A percentile compares a stretch with the other conserved stretches of the same genome.
phyloP scores from a whole-genome alignment of 2,329 filamentous ascomycete genomes.

The Fusarium sp. region DNA sequence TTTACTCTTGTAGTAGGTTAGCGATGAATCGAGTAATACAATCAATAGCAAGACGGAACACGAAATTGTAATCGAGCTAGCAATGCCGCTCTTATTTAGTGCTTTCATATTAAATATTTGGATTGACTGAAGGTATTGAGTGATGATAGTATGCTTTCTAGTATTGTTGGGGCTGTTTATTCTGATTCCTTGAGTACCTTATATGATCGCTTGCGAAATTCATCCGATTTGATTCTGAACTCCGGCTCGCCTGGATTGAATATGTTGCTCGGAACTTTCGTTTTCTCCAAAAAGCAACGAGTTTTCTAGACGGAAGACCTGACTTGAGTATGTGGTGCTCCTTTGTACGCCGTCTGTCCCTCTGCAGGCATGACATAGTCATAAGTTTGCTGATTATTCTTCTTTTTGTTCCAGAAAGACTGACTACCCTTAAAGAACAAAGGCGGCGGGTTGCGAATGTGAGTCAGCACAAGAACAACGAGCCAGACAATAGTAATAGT shows the following conservation, averaged over 20 bases:
- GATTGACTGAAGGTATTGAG: not conserved
- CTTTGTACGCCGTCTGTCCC: conserved; percentile 16
- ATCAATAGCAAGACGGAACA: not conserved
- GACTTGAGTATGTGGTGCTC: not conserved
- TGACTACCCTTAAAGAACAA: conserved; percentile 33
- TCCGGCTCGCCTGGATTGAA: not conserved
- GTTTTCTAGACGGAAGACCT: not conserved
- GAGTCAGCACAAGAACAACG: conserved; percentile 47
- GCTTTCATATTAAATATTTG: not conserved
- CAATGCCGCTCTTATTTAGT: not conserved
- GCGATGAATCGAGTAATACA: not conserved
- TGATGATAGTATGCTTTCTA: not conserved
- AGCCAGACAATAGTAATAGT: conserved; percentile 49
- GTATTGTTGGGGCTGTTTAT: too few species aligned
- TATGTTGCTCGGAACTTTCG: not conserved
- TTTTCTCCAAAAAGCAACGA: not conserved
- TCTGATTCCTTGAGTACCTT: too few species aligned
- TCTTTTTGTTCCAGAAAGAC: conserved; percentile 28
- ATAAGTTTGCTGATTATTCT: conserved; percentile 12
- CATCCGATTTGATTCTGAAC: not conserved
- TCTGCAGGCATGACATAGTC: conserved; percentile 20
- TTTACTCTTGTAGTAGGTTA: not conserved
- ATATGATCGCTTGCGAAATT: not conserved
- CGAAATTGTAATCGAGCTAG: not conserved
- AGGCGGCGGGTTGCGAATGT: conserved; percentile 43